Evolutionary conservation across 2,329 filamentous ascomycete species (phyloP).

Genomic region (Colletotrichum viniferum): DNA sequence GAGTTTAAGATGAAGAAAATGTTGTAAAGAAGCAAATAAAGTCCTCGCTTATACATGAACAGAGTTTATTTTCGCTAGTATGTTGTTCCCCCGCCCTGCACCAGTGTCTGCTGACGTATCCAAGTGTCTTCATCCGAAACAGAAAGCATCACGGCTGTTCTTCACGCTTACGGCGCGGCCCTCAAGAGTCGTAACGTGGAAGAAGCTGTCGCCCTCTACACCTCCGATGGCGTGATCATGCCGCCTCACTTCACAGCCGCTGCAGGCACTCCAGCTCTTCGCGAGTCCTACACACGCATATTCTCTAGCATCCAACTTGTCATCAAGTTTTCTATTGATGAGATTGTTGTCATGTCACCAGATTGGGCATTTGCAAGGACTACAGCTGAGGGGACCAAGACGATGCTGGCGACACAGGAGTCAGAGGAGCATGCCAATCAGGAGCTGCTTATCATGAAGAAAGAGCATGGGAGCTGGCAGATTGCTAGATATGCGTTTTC

Average conservation of each 20-base stretch:
- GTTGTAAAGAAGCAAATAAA: fast-evolving
- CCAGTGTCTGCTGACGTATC: background rate
- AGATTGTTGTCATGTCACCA: constrained; percentile 23
- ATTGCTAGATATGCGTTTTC: constrained; percentile 27
- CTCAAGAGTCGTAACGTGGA: constrained; percentile 22
- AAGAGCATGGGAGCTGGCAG: constrained; percentile 20
- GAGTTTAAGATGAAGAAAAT: background rate
- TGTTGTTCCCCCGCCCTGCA: fast-evolving
- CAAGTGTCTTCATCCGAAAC: constrained; percentile 39
- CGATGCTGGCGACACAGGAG: constrained; percentile 22
- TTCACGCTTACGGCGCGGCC: constrained; percentile 19
- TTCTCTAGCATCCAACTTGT: constrained; percentile 21
- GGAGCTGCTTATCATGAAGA: constrained; percentile 26
- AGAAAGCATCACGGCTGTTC: constrained; percentile 20
- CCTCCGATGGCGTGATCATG: constrained; percentile 27
- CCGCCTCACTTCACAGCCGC: constrained; percentile 25
- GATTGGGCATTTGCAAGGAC: constrained; percentile 26
- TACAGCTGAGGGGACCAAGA: constrained; percentile 24
- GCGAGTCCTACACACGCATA: constrained; percentile 23
- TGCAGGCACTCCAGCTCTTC: constrained; percentile 17
- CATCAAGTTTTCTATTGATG: constrained; percentile 20
- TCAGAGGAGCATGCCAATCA: constrained; percentile 24
- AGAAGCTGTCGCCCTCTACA: constrained; percentile 23
- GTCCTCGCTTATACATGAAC: no score
- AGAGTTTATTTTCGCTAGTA: no score